These are phyloP conservation scores for Mimosa pudica DNA, from an alignment of 306 rosid genomes.

Conservation along the genomic window DNA sequence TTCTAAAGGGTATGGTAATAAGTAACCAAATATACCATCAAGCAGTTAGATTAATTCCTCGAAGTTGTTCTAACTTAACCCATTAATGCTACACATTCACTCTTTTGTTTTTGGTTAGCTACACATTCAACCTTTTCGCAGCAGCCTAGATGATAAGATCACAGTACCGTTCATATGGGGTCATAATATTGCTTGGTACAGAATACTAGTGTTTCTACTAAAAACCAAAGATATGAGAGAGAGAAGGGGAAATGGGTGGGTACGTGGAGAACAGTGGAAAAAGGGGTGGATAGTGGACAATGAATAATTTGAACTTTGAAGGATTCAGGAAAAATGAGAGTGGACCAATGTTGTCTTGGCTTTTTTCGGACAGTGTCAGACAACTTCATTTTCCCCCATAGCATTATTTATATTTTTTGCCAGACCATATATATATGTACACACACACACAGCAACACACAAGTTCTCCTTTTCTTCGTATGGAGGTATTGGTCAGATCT, in stretches of 20 bases:
- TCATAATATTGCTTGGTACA: no score
- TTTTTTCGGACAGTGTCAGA: constrained; percentile 46
- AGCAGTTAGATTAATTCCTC: no score
- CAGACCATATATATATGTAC: no score
- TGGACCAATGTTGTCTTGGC: constrained; percentile 50
- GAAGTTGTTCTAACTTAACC: no score
- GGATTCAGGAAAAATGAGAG: constrained; percentile 10
- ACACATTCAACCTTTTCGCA: no score
- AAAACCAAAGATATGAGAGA: neutral
- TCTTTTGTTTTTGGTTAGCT: no score
- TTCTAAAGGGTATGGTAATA: neutral
- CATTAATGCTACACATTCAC: no score
- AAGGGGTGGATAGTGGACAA: neutral
- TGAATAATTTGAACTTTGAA: neutral
- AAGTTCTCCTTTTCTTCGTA: neutral
- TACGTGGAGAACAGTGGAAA: neutral
- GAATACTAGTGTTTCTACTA: no score
- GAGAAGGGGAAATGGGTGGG: neutral
- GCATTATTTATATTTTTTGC: neutral
- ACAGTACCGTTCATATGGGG: no score
- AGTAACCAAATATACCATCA: no score
- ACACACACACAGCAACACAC: neutral
- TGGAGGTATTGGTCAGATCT: neutral
- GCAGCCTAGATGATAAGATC: no score
- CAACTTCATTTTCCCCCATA: neutral